These are phyloP conservation scores for Aspergillus ibericus DNA, from an alignment of 2,329 filamentous ascomycete genomes.

Conservation along the genomic window DNA sequence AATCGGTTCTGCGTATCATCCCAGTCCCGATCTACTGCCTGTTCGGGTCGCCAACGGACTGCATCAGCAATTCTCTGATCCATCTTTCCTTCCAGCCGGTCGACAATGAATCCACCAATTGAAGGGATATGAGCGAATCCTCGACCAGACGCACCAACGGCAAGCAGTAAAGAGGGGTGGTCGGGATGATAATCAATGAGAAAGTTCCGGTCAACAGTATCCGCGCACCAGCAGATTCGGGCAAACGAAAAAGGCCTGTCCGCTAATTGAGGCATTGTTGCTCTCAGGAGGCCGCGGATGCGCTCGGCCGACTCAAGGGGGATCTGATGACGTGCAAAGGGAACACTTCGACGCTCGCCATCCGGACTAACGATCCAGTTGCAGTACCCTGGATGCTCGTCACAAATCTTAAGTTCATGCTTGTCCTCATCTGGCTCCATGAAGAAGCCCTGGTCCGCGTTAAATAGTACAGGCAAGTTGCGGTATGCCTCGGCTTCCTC, in stretches of 20 bases:
- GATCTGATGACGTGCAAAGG: slow-evolving; percentile 46
- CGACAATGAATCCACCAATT: slow-evolving; percentile 51
- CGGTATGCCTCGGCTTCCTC: slow-evolving; percentile 49
- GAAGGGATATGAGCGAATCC: slow-evolving; percentile 50
- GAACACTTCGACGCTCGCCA: slow-evolving; percentile 31
- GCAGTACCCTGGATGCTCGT: slow-evolving; percentile 59
- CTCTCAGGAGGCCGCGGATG: slow-evolving; percentile 50
- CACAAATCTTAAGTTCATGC: slow-evolving; percentile 44
- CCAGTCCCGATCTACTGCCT: slow-evolving; percentile 47
- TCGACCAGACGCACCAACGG: slow-evolving; percentile 26
- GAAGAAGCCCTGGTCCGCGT: slow-evolving; percentile 51
- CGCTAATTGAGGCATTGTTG: slow-evolving; percentile 55
- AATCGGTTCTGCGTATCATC: slow-evolving; percentile 48
- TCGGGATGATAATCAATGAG: slow-evolving; percentile 53
- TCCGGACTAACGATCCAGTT: slow-evolving; percentile 42
- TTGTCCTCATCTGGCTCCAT: slow-evolving; percentile 48
- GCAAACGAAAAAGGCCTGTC: slow-evolving; percentile 52
- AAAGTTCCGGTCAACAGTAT: slow-evolving; percentile 56
- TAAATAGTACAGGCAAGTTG: slow-evolving; percentile 52
- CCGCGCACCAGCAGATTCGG: slow-evolving; percentile 59
- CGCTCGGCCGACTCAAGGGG: slow-evolving; percentile 50
- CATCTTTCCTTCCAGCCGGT: slow-evolving; percentile 47
- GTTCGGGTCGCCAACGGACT: slow-evolving; percentile 55
- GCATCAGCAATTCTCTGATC: slow-evolving; percentile 42
- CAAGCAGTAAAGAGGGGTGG: slow-evolving; percentile 44